Base-by-base conservation (phyloP, 164 flowering plant genomes). In the Macadamia tetraphylla region DNA sequence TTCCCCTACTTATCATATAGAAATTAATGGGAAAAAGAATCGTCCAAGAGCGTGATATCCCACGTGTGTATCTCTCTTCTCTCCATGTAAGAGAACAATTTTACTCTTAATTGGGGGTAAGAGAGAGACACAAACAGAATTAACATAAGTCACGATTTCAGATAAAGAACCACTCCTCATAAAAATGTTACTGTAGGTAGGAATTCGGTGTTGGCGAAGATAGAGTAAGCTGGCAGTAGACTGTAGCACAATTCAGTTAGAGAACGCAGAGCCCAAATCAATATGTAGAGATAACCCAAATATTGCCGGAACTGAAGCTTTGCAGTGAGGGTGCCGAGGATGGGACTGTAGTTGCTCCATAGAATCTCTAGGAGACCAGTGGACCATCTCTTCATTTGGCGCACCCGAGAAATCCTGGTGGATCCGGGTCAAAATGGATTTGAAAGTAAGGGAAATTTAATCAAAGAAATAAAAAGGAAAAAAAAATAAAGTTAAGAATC, bases 331-430 rank as follows among this genome's bases (percentile, higher is more conserved):
- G 69, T 51, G 14, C 44, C 70, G 1, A 73, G 3, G 23, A 84
- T 32, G 11, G 91, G 91, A 67, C 67, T 81, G 29, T 71, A 64
- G 15, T 31, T 42, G 66, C 75, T 65, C 67, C 83, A 58, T 2
- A 85, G 68, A 56, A 85, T 72, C 75, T 87, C 90, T 9, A 84
- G 71, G 1, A 84, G 59, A 14, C 95, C 95, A 0, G 84, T 78
- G 69, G 80, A 63, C 92, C 92, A 87, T 67, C 95, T 78, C 70
- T 84, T 83, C 60, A 67, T 70, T 66, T 87, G 92, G 86, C 80
- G 29, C 81, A 82, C 0, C 95, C 95, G 0, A 87, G 74, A 63
- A 89, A 89, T 0, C 78, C 80, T 6, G 79, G 78, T 42, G 81
- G 85, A 9, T 81, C 74, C 0, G 82, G 86, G 1, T 69, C 46